Evolutionary conservation across 2,329 filamentous ascomycete species (phyloP).

Genomic region (Cladophialophora bantiana): DNA sequence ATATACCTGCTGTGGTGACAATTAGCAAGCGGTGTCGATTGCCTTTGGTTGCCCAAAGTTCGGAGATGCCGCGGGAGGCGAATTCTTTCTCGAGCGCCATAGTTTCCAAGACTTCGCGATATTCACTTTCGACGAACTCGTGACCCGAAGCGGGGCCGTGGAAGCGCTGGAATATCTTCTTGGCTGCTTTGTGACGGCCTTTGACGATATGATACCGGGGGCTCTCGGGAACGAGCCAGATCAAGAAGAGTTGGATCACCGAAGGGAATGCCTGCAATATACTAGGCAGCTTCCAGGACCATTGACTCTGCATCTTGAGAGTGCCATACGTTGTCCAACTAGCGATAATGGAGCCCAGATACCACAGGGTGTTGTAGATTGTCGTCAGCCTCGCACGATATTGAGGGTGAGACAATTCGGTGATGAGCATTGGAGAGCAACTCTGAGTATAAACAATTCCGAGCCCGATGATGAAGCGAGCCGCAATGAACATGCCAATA

Average conservation of each 20-base stretch:
- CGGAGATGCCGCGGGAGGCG: constrained; percentile 16
- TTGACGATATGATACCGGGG: constrained; percentile 64
- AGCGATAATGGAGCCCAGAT: constrained; percentile 59
- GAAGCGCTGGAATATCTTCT: constrained; percentile 45
- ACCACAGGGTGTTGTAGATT: constrained; percentile 63
- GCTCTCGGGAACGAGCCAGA: constrained; percentile 72
- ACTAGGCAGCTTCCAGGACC: constrained; percentile 68
- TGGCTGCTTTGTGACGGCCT: constrained; percentile 40
- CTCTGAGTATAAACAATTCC: constrained; percentile 56
- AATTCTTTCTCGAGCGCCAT: constrained; percentile 22
- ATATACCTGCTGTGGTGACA: constrained; percentile 20
- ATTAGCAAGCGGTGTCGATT: constrained; percentile 30
- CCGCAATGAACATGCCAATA: constrained; percentile 60
- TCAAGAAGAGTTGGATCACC: constrained; percentile 56
- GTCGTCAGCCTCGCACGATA: constrained; percentile 57
- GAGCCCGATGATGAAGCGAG: constrained; percentile 70
- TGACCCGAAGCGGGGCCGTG: constrained; percentile 47
- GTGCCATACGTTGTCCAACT: constrained; percentile 58
- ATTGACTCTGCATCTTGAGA: constrained; percentile 54
- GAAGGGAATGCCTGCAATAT: constrained; percentile 70
- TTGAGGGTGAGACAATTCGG: constrained; percentile 57
- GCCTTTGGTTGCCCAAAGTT: constrained; percentile 19
- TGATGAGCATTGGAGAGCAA: constrained; percentile 48
- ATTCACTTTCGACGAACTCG: constrained; percentile 20
- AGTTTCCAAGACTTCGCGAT: constrained; percentile 21